A percentile compares a stretch with the other conserved stretches of the same genome.
Evolutionary conservation across 2,329 filamentous ascomycete genomes (phyloP).

Genomic region (Hyphodiscus sp.): DNA sequence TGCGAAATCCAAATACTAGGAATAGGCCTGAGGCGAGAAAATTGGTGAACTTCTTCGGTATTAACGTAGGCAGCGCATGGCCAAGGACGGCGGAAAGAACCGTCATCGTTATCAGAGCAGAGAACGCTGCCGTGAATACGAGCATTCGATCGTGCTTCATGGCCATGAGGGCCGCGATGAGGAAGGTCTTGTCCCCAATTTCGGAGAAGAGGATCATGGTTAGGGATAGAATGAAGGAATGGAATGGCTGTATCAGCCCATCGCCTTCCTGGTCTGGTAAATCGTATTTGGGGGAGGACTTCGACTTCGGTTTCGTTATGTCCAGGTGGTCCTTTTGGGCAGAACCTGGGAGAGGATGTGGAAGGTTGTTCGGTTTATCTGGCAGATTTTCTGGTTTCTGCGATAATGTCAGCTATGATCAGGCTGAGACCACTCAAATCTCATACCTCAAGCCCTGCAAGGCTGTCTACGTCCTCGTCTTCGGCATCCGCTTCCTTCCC

Average conservation of each 20-base stretch:
- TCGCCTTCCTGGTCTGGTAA: conserved; percentile 39
- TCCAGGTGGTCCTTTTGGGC: conserved; percentile 59
- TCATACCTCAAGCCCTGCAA: conserved; percentile 54
- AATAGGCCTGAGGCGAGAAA: conserved; percentile 81
- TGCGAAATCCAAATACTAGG: conserved; percentile 78
- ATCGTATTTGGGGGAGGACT: conserved; percentile 30
- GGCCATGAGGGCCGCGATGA: conserved; percentile 95
- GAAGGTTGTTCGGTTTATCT: conserved; percentile 67
- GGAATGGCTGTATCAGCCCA: conserved; percentile 69
- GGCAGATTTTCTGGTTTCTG: conserved; percentile 81
- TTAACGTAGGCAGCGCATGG: conserved; percentile 82
- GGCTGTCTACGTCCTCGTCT: conserved; percentile 25
- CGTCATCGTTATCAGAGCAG: conserved; percentile 89
- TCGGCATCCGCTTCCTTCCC: conserved; percentile 32
- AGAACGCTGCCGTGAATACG: conserved; percentile 92
- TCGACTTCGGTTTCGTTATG: conserved; percentile 37
- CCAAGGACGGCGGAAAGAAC: conserved; percentile 87
- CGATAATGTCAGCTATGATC: conserved; percentile 11
- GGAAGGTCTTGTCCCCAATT: conserved; percentile 96
- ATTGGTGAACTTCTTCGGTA: conserved; percentile 86
- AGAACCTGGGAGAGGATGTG: conserved; percentile 61
- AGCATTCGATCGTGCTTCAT: conserved; percentile 95
- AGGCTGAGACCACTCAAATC: not conserved
- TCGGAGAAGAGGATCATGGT: conserved; percentile 98
- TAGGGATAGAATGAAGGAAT: conserved; percentile 86